Evolutionary conservation across 2,329 filamentous ascomycete species (phyloP), one percentile per base, ranked within the genome.

Genomic region (Helicocarpus griseus): DNA sequence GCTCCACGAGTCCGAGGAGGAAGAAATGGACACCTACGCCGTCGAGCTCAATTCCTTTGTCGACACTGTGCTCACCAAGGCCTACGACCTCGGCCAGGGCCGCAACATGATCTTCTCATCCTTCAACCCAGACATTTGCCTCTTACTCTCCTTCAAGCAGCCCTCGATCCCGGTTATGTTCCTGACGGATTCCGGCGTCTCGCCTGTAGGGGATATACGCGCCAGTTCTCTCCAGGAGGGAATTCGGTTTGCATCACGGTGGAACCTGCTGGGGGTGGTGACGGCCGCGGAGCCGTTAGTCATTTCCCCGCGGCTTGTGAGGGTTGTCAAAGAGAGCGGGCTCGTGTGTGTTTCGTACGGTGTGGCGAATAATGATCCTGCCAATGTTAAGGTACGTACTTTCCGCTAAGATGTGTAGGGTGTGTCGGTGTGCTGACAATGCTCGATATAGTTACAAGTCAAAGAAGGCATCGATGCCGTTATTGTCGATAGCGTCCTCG

Each of bases 21-120:
- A 94, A 58, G 87, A 91, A 59, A 95, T 96, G 89, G 89, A 95
- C 65, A 85, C 86, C 3, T 94, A 94, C 63, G 89, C 87, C 1
- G 87, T 95, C 47, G 89, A 96, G 71, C 53, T 59, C 28, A 59
- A 94, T 70, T 89, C 86, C 1, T 98, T 97, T 67, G 91, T 94
- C 64, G 93, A 98, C 68, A 95, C 89, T 0, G 87, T 98, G 3
- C 77, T 98, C 7, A 78, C 78, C 41, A 93, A 88, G 68, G 91
- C 96, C 4, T 98, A 97, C 64, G 89, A 95, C 59, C 72, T 90
- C 50, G 85, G 85, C 28, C 80, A 82, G 53, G 80, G 84, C 53
- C 80, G 93, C n/a, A 89, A 95, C 71, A 86, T 98, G 67, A 89
- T 98, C 58, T 97, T 98, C 72, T 95, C 88, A 57, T 93, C 87